Conservation (phyloP, 331 rosid genomes). For the Acacia pycnantha region DNA sequence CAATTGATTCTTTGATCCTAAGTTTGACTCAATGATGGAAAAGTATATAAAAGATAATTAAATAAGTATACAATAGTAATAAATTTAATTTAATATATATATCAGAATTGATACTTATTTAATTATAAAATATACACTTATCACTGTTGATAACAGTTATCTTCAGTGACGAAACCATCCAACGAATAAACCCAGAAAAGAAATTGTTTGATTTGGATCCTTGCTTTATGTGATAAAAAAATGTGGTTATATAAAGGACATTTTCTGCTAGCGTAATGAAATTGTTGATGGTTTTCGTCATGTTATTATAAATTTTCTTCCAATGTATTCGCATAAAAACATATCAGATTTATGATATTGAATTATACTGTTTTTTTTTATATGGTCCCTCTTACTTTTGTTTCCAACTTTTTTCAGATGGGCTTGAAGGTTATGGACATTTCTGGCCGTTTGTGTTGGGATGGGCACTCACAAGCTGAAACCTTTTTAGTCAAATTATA, state of each 20-base stretch:
- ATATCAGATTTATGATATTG: background rate
- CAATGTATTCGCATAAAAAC: background rate
- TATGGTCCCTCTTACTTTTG: background rate
- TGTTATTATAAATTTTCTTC: background rate
- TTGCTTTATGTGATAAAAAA: background rate
- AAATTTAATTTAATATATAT: no score
- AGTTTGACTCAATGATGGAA: no score
- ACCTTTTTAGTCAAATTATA: slow-evolving; percentile 13
- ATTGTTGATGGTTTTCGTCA: background rate
- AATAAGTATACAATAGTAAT: no score
- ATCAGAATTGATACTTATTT: no score
- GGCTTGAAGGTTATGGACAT: background rate
- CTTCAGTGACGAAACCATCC: background rate
- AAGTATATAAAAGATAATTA: no score
- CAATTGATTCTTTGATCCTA: no score
- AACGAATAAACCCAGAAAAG: background rate
- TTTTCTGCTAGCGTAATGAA: background rate
- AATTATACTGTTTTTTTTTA: background rate
- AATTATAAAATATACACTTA: no score
- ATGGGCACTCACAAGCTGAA: background rate
- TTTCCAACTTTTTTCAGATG: background rate
- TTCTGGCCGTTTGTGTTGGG: background rate
- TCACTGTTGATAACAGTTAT: no score
- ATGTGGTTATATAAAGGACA: background rate
- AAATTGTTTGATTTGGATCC: background rate